These are phyloP conservation scores for Mycena alexandri DNA, from an alignment of 768 basidiomycete genomes.

Conservation along the genomic window DNA sequence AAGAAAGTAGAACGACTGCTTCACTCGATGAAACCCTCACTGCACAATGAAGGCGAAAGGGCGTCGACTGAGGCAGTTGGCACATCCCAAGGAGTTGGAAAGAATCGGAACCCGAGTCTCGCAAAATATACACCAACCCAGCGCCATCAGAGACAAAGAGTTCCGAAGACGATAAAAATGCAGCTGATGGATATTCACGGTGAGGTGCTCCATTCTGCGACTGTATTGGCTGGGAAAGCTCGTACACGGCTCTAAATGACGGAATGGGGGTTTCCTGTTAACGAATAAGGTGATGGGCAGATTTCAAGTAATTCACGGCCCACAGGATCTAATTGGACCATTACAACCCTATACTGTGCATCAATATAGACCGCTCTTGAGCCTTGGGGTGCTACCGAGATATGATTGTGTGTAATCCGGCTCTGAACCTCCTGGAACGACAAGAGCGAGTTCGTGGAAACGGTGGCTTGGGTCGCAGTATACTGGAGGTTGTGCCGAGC, in stretches of 20 bases:
- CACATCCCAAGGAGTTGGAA: constrained; percentile 66
- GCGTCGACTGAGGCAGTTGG: constrained; percentile 59
- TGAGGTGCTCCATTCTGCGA: constrained; percentile 57
- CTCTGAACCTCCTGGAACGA: constrained; percentile 88
- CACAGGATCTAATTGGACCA: constrained; percentile 71
- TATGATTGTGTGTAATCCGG: constrained; percentile 87
- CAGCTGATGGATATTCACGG: constrained; percentile 81
- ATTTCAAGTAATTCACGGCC: constrained; percentile 42
- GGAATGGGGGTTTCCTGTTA: constrained; percentile 63
- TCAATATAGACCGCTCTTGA: constrained; percentile 77
- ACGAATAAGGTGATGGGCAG: background rate
- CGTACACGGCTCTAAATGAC: constrained; percentile 67
- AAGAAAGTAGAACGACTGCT: constrained; percentile 69
- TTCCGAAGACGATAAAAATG: constrained; percentile 63
- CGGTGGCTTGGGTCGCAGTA: constrained; percentile 70
- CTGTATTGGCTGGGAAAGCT: constrained; percentile 68
- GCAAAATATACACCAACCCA: constrained; percentile 75
- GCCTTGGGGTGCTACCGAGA: constrained; percentile 62
- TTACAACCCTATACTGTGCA: constrained; percentile 68
- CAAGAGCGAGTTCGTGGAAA: constrained; percentile 71
- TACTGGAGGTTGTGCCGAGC: constrained; percentile 64
- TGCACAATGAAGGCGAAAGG: constrained; percentile 59
- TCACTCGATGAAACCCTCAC: constrained; percentile 53
- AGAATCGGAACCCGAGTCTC: constrained; percentile 52
- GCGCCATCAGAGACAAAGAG: constrained; percentile 77